Evolutionary conservation across 2,329 filamentous ascomycete species (phyloP).

Genomic region (Penicillium oxalicum): DNA sequence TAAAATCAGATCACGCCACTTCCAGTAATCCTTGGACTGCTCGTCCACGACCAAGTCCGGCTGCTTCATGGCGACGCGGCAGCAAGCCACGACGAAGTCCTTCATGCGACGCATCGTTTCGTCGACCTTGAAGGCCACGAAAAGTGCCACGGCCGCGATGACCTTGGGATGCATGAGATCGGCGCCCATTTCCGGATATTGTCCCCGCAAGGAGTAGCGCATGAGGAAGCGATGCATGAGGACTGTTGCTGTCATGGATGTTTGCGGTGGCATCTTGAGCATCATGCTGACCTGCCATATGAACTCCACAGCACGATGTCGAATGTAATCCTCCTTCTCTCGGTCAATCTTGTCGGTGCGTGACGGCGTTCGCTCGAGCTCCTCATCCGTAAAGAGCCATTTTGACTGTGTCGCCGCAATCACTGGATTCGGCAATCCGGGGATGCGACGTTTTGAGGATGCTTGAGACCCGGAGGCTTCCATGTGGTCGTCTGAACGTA

Average conservation of each 20-base stretch:
- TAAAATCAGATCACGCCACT: slow-evolving; percentile 90
- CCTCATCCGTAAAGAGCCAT: slow-evolving; percentile 84
- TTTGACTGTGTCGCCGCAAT: slow-evolving; percentile 58
- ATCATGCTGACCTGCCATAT: slow-evolving; percentile 78
- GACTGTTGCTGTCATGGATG: slow-evolving; percentile 82
- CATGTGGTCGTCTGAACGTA: slow-evolving; percentile 15
- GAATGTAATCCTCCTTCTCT: slow-evolving; percentile 69
- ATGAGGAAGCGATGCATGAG: slow-evolving; percentile 97
- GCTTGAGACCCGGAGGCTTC: slow-evolving; percentile 24
- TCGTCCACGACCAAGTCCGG: slow-evolving; percentile 85
- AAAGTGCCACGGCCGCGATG: slow-evolving; percentile 84
- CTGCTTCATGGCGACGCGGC: slow-evolving; percentile 92
- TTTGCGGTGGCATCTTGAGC: slow-evolving; percentile 39
- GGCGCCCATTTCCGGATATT: slow-evolving; percentile 56
- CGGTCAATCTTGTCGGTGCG: slow-evolving; percentile 73
- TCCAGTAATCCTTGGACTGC: slow-evolving; percentile 97
- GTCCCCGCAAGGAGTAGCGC: slow-evolving; percentile 67
- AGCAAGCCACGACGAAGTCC: slow-evolving; percentile 87
- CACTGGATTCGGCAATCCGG: slow-evolving; percentile 41
- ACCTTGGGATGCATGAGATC: slow-evolving; percentile 82
- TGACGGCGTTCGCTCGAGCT: slow-evolving; percentile 76
- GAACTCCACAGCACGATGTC: slow-evolving; percentile 93
- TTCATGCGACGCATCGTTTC: slow-evolving; percentile 96
- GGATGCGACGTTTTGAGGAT: slow-evolving; percentile 25
- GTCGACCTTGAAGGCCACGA: slow-evolving; percentile 93